A percentile compares a stretch with the other conserved stretches of the same genome.
These are phyloP conservation scores for Lipomyces oligophaga DNA, from an alignment of 805 yeast species.

Conservation along the genomic window DNA sequence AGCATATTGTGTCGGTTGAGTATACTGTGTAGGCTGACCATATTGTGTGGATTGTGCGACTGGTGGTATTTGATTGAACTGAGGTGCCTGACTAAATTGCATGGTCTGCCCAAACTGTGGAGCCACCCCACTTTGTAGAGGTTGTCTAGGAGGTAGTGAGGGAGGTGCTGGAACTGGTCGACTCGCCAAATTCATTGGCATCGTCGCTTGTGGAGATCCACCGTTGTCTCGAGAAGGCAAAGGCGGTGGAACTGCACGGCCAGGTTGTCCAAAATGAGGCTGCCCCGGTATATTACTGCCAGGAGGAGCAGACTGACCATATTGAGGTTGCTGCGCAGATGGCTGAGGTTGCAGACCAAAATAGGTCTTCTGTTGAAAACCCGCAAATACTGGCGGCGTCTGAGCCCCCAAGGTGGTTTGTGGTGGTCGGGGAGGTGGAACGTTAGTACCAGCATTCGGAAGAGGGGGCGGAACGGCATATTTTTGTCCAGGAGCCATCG, in stretches of 20 bases:
- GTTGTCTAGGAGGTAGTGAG: conserved; percentile 34
- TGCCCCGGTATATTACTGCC: too few species aligned
- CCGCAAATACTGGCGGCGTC: too few species aligned
- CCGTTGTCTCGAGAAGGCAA: conserved; percentile 12
- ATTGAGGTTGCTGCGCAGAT: conserved; percentile 3
- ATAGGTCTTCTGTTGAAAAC: conserved; percentile 2
- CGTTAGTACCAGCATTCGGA: conserved; percentile 19
- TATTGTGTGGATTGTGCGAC: too few species aligned
- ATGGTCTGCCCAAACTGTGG: conserved; percentile 23
- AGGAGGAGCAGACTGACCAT: conserved; percentile 30
- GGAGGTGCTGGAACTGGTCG: conserved; percentile 30
- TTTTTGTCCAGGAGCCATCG: conserved; percentile 24
- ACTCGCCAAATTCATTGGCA: conserved; percentile 13
- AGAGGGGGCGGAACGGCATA: conserved; percentile 30
- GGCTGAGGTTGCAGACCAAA: conserved; percentile 7
- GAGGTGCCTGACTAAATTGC: too few species aligned
- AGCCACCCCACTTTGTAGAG: conserved; percentile 25
- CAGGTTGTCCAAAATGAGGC: conserved; percentile 31
- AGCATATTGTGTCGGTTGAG: not conserved
- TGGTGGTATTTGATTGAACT: too few species aligned
- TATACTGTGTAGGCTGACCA: too few species aligned
- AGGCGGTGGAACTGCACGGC: conserved; percentile 30
- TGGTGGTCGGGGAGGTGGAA: conserved; percentile 7
- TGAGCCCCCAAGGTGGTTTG: conserved; percentile 16
- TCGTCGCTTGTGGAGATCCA: conserved; percentile 1